Percentiles rank a stretch among this genome's conserved stretches.
Evolutionary conservation across 148 eudicot species (phyloP).

Genomic region (Silene conica): DNA sequence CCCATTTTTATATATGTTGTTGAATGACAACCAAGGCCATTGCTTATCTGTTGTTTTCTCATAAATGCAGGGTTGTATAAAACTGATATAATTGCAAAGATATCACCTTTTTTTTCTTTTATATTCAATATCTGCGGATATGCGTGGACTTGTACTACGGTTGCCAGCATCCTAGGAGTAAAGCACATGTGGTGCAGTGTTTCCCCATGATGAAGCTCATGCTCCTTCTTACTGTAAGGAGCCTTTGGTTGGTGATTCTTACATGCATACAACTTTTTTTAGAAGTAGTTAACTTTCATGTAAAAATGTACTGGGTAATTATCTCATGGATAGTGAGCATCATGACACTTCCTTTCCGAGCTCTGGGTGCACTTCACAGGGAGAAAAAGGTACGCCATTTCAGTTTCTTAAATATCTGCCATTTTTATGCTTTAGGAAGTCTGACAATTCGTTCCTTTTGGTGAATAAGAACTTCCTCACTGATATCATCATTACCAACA

Average conservation of each 20-base stretch:
- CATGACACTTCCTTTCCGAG: constrained; percentile 54
- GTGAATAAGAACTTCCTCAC: too few species aligned
- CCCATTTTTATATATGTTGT: not conserved
- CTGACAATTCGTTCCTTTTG: not conserved
- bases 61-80: not conserved
- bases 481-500: not conserved
- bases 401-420: not conserved
- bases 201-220: constrained; percentile 30
- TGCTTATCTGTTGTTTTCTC: not conserved
- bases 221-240: constrained; percentile 31
- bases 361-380: constrained; percentile 55
- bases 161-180: not conserved
- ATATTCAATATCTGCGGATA: not conserved
- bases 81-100: not conserved
- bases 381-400: constrained; percentile 48
- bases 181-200: constrained; percentile 29
- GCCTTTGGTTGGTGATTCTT: constrained; percentile 35
- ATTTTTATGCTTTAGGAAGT: not conserved
- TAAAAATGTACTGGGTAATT: constrained; percentile 39
- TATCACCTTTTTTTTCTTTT: not conserved
- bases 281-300: constrained; percentile 40
- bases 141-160: constrained; percentile 2
- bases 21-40: not conserved
- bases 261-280: constrained; percentile 56
- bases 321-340: constrained; percentile 35